These are phyloP conservation scores for Aquanectria penicillioides DNA, from an alignment of 2,329 filamentous ascomycete genomes.

Conservation along the genomic window DNA sequence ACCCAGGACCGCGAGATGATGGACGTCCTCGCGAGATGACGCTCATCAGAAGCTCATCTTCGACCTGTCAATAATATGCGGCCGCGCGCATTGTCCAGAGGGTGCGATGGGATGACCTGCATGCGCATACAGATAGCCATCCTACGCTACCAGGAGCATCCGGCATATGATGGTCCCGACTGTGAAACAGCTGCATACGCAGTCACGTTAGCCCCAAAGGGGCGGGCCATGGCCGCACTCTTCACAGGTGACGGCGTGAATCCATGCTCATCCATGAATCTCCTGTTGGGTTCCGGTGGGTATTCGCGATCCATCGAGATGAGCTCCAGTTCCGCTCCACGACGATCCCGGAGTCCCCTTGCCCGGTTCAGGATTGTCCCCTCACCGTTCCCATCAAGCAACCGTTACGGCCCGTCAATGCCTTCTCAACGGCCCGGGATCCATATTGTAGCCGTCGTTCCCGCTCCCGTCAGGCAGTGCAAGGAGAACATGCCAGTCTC, in stretches of 20 bases:
- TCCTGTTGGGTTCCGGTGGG: slow-evolving; percentile 11
- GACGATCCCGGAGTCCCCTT: neutral
- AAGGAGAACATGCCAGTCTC: slow-evolving; percentile 33
- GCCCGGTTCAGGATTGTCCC: neutral
- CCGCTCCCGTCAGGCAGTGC: slow-evolving; percentile 37
- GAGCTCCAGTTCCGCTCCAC: slow-evolving; percentile 3
- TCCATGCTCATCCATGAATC: slow-evolving; percentile 22
- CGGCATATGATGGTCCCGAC: slow-evolving; percentile 26
- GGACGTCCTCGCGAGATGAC: slow-evolving; percentile 35
- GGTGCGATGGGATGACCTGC: slow-evolving; percentile 34
- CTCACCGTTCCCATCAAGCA: slow-evolving; percentile 3
- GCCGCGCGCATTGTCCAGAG: slow-evolving; percentile 29
- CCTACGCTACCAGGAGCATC: slow-evolving; percentile 30
- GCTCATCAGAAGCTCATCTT: slow-evolving; percentile 30
- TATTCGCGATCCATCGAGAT: slow-evolving; percentile 14
- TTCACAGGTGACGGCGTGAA: slow-evolving; percentile 25
- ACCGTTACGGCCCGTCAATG: slow-evolving; percentile 29
- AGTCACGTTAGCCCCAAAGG: slow-evolving; percentile 33
- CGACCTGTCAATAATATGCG: slow-evolving; percentile 35
- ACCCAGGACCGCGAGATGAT: slow-evolving; percentile 24
- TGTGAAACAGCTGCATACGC: slow-evolving; percentile 32
- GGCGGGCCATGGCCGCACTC: slow-evolving; percentile 22
- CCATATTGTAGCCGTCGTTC: slow-evolving; percentile 41
- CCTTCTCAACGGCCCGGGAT: slow-evolving; percentile 35
- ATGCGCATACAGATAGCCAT: slow-evolving; percentile 32